Evolutionary conservation across 225 moss, liverwort and hornwort genomes (phyloP).

Genomic region (Rhytidiadelphus loreus): DNA sequence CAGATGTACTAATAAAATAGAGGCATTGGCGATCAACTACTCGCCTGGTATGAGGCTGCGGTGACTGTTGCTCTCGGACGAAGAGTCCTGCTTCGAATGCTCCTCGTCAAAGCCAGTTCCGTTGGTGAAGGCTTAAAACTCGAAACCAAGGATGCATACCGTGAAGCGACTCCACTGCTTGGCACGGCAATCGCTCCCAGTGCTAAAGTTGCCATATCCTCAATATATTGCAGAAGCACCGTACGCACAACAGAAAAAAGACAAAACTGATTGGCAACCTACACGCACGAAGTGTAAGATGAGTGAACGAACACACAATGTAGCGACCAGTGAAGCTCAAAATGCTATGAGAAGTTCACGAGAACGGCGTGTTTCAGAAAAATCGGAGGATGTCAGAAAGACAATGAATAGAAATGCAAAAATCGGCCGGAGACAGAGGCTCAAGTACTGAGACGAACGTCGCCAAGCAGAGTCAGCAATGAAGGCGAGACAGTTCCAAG

Average conservation of each 20-base stretch:
- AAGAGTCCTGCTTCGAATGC: not conserved
- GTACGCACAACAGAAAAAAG: not conserved
- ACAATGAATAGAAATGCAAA: not conserved
- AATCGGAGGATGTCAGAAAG: not conserved
- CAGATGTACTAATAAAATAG: not conserved
- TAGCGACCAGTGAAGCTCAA: not conserved
- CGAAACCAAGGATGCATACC: not conserved
- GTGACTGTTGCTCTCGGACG: not conserved
- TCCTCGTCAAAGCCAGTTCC: not conserved
- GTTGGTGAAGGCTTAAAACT: not conserved
- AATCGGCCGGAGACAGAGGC: not conserved
- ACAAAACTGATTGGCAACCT: not conserved
- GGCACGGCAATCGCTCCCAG: not conserved
- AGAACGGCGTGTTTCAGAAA: not conserved
- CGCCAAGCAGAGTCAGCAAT: slow-evolving; percentile 10
- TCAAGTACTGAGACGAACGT: not conserved
- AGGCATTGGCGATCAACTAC: not conserved
- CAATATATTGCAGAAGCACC: not conserved
- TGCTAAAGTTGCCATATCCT: slow-evolving; percentile 9
- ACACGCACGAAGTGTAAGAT: not conserved
- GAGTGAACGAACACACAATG: not conserved
- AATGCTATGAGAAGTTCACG: not conserved
- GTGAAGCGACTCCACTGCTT: not conserved
- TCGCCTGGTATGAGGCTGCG: not conserved
- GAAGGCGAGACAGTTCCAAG: not conserved